These are phyloP conservation scores for Beauveria caledonica DNA, from an alignment of 2,329 filamentous ascomycete genomes.

Conservation along the genomic window DNA sequence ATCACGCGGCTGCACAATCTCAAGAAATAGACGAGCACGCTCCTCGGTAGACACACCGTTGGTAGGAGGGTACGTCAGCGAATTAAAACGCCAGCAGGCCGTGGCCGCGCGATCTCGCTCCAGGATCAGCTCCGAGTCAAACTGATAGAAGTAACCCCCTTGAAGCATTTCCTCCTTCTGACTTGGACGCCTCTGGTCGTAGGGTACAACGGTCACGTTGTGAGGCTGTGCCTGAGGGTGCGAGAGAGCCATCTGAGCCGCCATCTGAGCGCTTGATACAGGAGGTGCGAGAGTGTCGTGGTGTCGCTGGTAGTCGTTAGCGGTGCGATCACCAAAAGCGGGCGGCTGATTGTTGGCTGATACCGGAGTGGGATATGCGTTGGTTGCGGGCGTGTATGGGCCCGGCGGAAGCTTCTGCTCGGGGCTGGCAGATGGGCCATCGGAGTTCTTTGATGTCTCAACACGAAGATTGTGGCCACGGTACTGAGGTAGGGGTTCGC, in stretches of 20 bases:
- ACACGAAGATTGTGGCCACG: constrained; percentile 55
- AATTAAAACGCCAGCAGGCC: constrained; percentile 81
- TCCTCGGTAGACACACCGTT: constrained; percentile 62
- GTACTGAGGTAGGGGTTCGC: constrained; percentile 51
- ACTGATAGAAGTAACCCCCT: constrained; percentile 71
- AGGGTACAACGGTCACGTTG: constrained; percentile 16
- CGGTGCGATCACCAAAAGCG: constrained; percentile 39
- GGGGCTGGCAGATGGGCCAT: constrained; percentile 38
- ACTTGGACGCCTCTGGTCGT: constrained; percentile 38
- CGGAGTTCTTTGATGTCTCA: constrained; percentile 52
- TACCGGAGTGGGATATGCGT: constrained; percentile 54
- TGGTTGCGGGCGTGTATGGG: constrained; percentile 41
- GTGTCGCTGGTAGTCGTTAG: constrained; percentile 49
- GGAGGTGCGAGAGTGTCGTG: constrained; percentile 38
- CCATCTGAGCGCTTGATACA: constrained; percentile 41
- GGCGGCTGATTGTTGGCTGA: constrained; percentile 44
- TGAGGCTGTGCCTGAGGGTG: constrained; percentile 33
- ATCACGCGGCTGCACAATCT: constrained; percentile 60
- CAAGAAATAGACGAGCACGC: constrained; percentile 59
- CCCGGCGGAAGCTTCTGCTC: constrained; percentile 55
- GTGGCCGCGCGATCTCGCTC: constrained; percentile 80
- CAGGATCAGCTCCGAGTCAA: constrained; percentile 65
- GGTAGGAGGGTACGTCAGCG: constrained; percentile 61
- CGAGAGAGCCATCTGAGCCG: constrained; percentile 51
- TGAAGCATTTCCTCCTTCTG: constrained; percentile 89